Evolutionary conservation across 495 filamentous ascomycete species (phyloP).

Genomic region (Penicillium desertorum): DNA sequence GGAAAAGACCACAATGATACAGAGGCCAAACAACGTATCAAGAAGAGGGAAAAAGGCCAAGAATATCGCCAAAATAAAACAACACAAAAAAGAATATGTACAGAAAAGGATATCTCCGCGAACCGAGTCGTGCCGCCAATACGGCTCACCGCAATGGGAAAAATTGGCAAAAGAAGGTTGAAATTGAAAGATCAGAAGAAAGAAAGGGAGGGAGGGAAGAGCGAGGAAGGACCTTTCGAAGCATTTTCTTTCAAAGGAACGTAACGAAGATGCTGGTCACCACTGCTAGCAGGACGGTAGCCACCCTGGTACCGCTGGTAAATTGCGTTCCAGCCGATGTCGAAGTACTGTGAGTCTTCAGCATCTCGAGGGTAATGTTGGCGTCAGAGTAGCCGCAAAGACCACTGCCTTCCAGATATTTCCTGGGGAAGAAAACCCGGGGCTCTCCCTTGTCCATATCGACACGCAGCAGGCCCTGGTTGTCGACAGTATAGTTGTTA

Average conservation of each 20-base stretch:
- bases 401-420: constrained; percentile 36
- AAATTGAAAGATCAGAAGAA: not conserved
- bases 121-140: not conserved
- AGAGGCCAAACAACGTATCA: too few relatives aligned
- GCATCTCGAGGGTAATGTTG: constrained; percentile 18
- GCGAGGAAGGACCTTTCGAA: not conserved
- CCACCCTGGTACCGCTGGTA: not conserved
- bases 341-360: constrained; percentile 14
- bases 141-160: not conserved
- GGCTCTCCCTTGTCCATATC: constrained; percentile 51
- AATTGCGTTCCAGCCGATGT: not conserved
- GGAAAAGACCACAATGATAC: not conserved
- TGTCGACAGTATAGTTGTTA: constrained; percentile 40
- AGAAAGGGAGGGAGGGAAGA: not conserved
- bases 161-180: not conserved
- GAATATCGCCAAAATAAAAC: constrained; percentile 1
- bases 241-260: not conserved
- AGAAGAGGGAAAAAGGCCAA: not conserved
- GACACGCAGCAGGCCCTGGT: constrained; percentile 45
- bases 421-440: constrained; percentile 42
- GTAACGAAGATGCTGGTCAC: not conserved
- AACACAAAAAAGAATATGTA: not conserved
- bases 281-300: not conserved
- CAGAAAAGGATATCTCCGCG: constrained; percentile 10
- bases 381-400: constrained; percentile 33